phyloP scores from a whole-genome alignment of 2,329 filamentous ascomycete species.

The Aureobasidium melanogenum region DNA sequence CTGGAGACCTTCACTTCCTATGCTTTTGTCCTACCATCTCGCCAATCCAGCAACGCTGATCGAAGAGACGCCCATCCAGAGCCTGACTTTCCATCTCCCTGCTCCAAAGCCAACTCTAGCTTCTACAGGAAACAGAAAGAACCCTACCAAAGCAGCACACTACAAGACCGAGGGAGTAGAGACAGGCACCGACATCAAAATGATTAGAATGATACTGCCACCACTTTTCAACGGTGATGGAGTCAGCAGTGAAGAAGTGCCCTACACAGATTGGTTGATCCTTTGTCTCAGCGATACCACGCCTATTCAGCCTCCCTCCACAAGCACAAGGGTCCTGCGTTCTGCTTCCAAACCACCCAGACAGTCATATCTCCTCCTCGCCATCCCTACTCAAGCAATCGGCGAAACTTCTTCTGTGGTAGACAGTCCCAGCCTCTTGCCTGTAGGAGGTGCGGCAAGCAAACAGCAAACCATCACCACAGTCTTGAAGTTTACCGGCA shows the following conservation, averaged over 20 bases:
- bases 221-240: neutral
- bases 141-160: neutral
- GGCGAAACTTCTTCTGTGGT: neutral
- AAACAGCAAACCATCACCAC: neutral
- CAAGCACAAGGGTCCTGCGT: neutral
- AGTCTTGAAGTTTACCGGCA: neutral
- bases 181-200: neutral
- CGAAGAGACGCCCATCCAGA: neutral
- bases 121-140: neutral
- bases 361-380: neutral
- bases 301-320: neutral
- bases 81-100: neutral
- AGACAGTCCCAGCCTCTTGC: neutral
- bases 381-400: neutral
- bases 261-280: neutral
- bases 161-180: neutral
- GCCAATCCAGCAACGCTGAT: neutral
- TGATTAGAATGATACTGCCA: neutral
- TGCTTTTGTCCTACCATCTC: neutral
- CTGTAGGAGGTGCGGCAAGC: neutral
- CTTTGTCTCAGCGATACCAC: neutral
- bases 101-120: neutral
- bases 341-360: neutral
- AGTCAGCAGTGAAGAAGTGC: neutral
- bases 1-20: neutral